Conservation (phyloP, 192 early-diverging fungal genomes). For the Spinellus fusiger region DNA sequence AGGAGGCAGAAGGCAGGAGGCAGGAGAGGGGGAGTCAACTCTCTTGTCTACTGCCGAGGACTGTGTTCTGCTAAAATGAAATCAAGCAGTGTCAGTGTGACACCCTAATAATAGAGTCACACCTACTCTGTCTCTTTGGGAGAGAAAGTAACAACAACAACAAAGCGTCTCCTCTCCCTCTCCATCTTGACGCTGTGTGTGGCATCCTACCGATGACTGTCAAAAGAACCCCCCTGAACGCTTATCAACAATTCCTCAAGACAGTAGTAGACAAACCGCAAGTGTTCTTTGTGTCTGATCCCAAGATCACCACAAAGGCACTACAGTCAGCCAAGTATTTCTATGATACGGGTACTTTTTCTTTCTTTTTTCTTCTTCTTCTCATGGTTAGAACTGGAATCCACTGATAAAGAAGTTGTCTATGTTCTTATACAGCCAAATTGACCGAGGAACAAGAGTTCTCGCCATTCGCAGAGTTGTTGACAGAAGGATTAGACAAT, state of each 20-base stretch:
- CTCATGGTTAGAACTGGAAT: neutral
- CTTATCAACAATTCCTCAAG: constrained; percentile 18
- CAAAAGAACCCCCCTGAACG: neutral
- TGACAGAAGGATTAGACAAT: constrained; percentile 66
- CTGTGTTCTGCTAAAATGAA: too few species aligned
- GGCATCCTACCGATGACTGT: too few species aligned
- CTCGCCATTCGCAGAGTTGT: constrained; percentile 54
- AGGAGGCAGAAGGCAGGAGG: too few species aligned
- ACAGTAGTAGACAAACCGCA: constrained; percentile 48
- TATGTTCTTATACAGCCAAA: constrained; percentile 31
- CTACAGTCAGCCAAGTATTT: constrained; percentile 43
- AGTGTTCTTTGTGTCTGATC: constrained; percentile 36
- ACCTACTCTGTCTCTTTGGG: too few species aligned
- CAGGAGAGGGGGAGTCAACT: too few species aligned
- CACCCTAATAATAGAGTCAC: too few species aligned
- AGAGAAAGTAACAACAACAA: too few species aligned
- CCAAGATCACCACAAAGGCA: constrained; percentile 33
- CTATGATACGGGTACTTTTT: constrained; percentile 41
- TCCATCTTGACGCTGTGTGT: too few species aligned
- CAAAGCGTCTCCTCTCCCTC: too few species aligned
- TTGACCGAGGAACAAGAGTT: constrained; percentile 40
- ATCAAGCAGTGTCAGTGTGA: too few species aligned
- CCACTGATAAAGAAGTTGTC: neutral
- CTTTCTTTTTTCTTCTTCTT: neutral
- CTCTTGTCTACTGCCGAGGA: too few species aligned